Percentiles rank a stretch among this genome's conserved stretches.
These are phyloP conservation scores for Gloeophyllum trabeum DNA, from an alignment of 768 basidiomycete species.

Conservation along the genomic window DNA sequence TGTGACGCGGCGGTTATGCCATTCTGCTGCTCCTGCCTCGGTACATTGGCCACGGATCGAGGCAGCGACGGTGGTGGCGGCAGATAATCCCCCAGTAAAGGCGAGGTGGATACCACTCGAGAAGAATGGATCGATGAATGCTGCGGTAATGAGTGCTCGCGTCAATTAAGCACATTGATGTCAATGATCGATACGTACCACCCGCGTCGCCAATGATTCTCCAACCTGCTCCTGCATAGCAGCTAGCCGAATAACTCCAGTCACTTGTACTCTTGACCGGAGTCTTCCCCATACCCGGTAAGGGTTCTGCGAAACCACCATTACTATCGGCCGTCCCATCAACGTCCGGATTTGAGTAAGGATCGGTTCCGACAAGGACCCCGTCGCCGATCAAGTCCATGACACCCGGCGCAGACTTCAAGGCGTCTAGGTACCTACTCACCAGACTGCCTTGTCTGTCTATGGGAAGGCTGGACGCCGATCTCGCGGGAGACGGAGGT, in stretches of 20 bases:
- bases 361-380: too few relatives aligned
- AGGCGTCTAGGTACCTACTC: not conserved
- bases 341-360: too few relatives aligned
- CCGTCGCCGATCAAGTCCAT: slow-evolving; percentile 16
- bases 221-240: slow-evolving; percentile 22
- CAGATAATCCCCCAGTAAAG: slow-evolving; percentile 34
- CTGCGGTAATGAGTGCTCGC: slow-evolving; percentile 12
- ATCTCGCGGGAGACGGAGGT: too few relatives aligned
- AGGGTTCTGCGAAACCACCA: too few relatives aligned
- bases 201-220: slow-evolving; percentile 26
- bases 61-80: slow-evolving; percentile 35
- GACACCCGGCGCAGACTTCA: slow-evolving; percentile 17
- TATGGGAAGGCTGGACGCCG: too few relatives aligned
- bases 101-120: slow-evolving; percentile 45
- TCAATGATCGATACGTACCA: slow-evolving; percentile 18
- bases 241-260: slow-evolving; percentile 22
- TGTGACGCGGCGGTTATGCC: slow-evolving; percentile 31
- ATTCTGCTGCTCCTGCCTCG: slow-evolving; percentile 28
- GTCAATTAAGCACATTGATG: not conserved
- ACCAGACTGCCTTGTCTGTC: too few relatives aligned
- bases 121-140: slow-evolving; percentile 57
- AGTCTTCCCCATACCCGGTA: too few relatives aligned
- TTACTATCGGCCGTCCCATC: too few relatives aligned
- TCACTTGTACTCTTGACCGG: slow-evolving; percentile 22
- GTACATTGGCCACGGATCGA: slow-evolving; percentile 32